Evolutionary conservation across 2,329 filamentous ascomycete genomes (phyloP).

Genomic region (Ophiostoma quercus): DNA sequence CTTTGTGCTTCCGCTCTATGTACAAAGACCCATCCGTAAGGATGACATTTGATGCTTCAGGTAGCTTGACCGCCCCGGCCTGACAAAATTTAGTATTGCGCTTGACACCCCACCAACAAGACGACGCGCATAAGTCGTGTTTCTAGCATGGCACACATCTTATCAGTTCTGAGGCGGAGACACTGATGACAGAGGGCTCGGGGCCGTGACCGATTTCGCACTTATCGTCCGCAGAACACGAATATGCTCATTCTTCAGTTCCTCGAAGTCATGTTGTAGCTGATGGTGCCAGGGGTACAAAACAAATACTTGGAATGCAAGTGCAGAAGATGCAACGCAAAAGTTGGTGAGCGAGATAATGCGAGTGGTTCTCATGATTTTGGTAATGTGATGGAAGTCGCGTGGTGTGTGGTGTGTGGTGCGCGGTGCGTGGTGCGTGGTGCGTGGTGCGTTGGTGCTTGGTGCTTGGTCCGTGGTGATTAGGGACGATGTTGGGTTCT

Average conservation of each 20-base stretch:
- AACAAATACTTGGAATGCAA: conserved; percentile 63
- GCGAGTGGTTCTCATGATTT: conserved; percentile 37
- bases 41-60: neutral
- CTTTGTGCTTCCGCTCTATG: neutral
- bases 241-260: conserved; percentile 54
- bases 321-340: conserved; percentile 57
- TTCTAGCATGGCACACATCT: neutral
- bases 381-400: neutral
- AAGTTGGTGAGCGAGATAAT: conserved; percentile 60
- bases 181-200: neutral
- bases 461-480: neutral
- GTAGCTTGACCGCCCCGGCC: neutral
- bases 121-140: neutral
- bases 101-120: neutral
- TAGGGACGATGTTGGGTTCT: neutral
- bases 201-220: neutral
- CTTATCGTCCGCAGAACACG: conserved; percentile 35
- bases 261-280: conserved; percentile 56
- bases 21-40: no score
- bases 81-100: neutral
- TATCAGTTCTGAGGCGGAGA: neutral
- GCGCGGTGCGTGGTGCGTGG: neutral
- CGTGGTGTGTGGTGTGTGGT: neutral
- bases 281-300: conserved; percentile 67
- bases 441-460: neutral